A percentile compares a stretch with the other conserved stretches of the same genome.
These are phyloP conservation scores for Pseudopyricularia javanii DNA, from an alignment of 2,329 filamentous ascomycete genomes.

Conservation along the genomic window DNA sequence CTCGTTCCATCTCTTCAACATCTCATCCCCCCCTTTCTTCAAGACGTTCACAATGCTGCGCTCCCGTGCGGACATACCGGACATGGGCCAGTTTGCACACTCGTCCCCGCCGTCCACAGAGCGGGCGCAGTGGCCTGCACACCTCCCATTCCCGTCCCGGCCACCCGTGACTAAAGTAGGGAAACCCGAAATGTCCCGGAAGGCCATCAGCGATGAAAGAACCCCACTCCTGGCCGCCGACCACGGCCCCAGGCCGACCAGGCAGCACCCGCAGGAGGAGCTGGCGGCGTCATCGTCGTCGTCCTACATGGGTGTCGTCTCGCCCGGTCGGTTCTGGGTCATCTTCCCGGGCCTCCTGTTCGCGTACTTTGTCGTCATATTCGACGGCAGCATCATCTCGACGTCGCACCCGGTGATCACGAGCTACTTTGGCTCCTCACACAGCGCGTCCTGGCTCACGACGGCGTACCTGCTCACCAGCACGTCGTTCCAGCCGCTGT, in stretches of 20 bases:
- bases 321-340: conserved; percentile 43
- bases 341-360: conserved; percentile 47
- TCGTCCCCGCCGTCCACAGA: neutral
- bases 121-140: neutral
- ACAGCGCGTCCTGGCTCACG: conserved; percentile 72
- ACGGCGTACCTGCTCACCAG: conserved; percentile 68
- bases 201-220: neutral
- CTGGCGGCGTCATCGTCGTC: neutral
- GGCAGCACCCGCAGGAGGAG: neutral
- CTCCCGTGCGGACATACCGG: neutral
- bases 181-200: neutral
- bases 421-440: conserved; percentile 65
- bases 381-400: conserved; percentile 73
- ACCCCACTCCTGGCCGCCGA: neutral
- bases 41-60: neutral
- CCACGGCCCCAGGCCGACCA: neutral
- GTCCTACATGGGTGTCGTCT: conserved; percentile 31
- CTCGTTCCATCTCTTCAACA: too few species aligned
- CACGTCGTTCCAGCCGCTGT: conserved; percentile 63
- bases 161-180: neutral
- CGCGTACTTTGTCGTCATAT: conserved; percentile 48
- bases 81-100: neutral
- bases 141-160: neutral
- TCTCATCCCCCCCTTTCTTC: too few species aligned
- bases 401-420: conserved; percentile 69